These are phyloP conservation scores for Populus trichocarpa DNA, from an alignment of 441 rosid genomes.

Conservation along the genomic window DNA sequence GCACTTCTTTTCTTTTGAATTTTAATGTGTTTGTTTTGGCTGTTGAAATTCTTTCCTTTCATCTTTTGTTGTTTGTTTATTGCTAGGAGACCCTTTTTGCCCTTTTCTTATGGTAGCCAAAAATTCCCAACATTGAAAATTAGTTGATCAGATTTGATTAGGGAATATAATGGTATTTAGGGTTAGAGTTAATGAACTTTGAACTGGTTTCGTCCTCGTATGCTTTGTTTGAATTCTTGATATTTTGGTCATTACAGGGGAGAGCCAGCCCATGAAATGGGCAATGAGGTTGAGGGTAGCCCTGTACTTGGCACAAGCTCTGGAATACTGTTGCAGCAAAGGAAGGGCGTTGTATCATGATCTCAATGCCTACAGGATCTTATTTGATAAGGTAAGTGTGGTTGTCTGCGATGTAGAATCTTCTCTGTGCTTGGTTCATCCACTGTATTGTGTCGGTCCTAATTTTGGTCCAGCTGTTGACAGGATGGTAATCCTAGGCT, in stretches of 20 bases:
- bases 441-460: conserved; percentile 15
- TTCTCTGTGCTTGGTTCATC: neutral
- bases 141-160: neutral
- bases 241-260: conserved; percentile 52
- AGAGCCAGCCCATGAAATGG: conserved; percentile 95
- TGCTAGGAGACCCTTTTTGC: neutral
- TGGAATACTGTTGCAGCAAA: conserved; percentile 80
- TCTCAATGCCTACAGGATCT: conserved; percentile 90
- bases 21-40: neutral
- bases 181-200: neutral
- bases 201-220: neutral
- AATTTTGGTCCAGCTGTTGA: conserved; percentile 16
- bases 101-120: neutral
- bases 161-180: neutral
- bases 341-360: conserved; percentile 94
- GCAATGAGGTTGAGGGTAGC: conserved; percentile 97
- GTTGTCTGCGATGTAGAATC: neutral
- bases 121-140: neutral
- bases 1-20: neutral
- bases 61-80: neutral
- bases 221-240: neutral
- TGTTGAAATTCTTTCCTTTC: neutral
- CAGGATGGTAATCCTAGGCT: conserved; percentile 93
- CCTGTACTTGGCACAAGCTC: conserved; percentile 78
- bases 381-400: conserved; percentile 73